Percentiles rank a stretch among this genome's conserved stretches.
Evolutionary conservation across 768 basidiomycete genomes (phyloP).

Genomic region (Suillus paluster): DNA sequence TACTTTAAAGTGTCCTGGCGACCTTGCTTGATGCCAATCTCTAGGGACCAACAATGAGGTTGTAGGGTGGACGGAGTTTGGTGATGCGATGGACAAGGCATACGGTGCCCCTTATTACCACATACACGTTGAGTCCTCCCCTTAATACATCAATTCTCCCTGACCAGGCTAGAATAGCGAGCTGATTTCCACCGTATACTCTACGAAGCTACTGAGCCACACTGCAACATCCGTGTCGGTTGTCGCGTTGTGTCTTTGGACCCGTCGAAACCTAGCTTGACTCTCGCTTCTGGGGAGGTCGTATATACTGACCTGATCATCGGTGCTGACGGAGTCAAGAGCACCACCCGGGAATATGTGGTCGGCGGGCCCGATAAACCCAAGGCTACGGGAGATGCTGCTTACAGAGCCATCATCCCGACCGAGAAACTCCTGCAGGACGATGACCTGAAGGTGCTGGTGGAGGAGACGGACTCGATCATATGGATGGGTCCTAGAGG

Average conservation of each 20-base stretch:
- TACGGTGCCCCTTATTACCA: constrained; percentile 41
- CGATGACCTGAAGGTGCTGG: constrained; percentile 53
- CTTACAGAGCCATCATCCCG: constrained; percentile 60
- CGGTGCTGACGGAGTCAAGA: constrained; percentile 60
- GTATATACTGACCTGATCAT: constrained; percentile 50
- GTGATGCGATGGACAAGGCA: constrained; percentile 33
- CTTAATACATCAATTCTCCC: not conserved
- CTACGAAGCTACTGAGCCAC: constrained; percentile 38
- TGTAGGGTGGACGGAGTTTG: constrained; percentile 41
- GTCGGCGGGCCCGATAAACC: constrained; percentile 52
- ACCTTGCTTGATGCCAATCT: not conserved
- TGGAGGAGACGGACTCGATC: constrained; percentile 56
- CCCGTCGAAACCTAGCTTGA: constrained; percentile 38
- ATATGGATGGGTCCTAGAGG: constrained; percentile 63
- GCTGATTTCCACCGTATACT: constrained; percentile 53
- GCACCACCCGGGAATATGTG: constrained; percentile 49
- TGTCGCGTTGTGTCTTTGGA: constrained; percentile 42
- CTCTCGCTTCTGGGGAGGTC: constrained; percentile 47
- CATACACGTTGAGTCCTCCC: constrained; percentile 35
- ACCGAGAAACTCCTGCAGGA: constrained; percentile 50
- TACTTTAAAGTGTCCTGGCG: no score
- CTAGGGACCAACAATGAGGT: constrained; percentile 39
- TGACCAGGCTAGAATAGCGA: constrained; percentile 28
- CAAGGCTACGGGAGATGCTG: constrained; percentile 64
- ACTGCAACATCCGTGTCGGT: constrained; percentile 40